These are phyloP conservation scores for Coemansia asiatica DNA, from an alignment of 192 early-diverging fungal species.

Conservation along the genomic window DNA sequence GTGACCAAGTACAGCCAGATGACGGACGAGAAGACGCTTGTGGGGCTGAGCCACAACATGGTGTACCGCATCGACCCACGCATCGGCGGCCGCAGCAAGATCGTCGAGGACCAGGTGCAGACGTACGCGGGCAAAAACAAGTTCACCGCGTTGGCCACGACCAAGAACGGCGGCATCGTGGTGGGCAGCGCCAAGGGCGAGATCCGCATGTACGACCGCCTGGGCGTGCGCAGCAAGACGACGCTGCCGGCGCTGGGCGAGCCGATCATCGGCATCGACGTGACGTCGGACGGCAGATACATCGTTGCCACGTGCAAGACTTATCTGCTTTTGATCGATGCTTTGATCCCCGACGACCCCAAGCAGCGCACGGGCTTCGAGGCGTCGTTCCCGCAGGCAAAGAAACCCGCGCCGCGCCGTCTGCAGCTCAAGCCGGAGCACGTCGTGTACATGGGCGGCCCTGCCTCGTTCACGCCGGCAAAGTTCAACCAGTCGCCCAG, in stretches of 20 bases:
- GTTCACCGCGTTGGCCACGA: conserved; percentile 75
- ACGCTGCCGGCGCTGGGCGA: conserved; percentile 83
- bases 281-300: conserved; percentile 80
- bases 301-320: conserved; percentile 86
- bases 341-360: conserved; percentile 58
- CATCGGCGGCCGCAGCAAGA: conserved; percentile 62
- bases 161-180: conserved; percentile 75
- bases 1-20: conserved; percentile 76
- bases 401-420: conserved; percentile 68
- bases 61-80: conserved; percentile 91
- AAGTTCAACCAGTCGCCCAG: conserved; percentile 81
- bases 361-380: conserved; percentile 67
- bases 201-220: conserved; percentile 78
- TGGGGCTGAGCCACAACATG: conserved; percentile 80
- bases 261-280: conserved; percentile 85
- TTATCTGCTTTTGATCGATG: conserved; percentile 83
- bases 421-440: conserved; percentile 87
- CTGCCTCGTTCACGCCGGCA: conserved; percentile 81
- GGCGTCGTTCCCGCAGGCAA: conserved; percentile 63
- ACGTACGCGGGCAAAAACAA: conserved; percentile 68
- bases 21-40: conserved; percentile 70
- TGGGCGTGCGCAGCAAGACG: conserved; percentile 84
- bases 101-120: conserved; percentile 69
- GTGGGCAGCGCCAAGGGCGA: conserved; percentile 85
- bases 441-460: conserved; percentile 72